Base-by-base conservation (phyloP, 2,329 filamentous ascomycete genomes). In the Fusarium heterosporum region DNA sequence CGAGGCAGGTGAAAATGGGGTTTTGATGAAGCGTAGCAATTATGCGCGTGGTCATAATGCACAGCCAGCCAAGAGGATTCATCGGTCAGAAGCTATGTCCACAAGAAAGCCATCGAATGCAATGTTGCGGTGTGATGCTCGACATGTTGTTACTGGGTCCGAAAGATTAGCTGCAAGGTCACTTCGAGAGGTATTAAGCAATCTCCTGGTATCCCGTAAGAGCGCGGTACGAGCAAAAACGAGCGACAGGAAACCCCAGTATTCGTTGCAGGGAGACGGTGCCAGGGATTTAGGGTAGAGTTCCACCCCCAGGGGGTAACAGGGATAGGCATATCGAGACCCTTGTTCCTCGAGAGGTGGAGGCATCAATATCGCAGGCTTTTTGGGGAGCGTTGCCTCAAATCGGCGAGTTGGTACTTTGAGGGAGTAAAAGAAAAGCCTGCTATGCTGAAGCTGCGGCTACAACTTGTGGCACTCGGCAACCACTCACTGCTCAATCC, bases 111-210 rank as follows among this genome's bases (percentile, higher is more conserved):
- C 22, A 22, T 22, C 22, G 6, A 22, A 22, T 22, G 4, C 22
- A 22, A 22, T 6, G 6, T 17, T 61, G 22, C 17, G 29, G 34
- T 34, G 40, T 17, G 6, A 22, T 29, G 11, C 8, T 17, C 12
- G 16, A 16, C 16, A 14, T 59, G 46, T 13, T 19, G 22, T 40
- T 16, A 40, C 29, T 34, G 34, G 32, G 34, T 16, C 32, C 19
- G 19, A 43, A 49, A 58, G 26, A 51, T 57, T 58, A 66, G 60
- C 55, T 48, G 48, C 45, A 43, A 53, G 39, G 34, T 13, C 55
- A 68, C 39, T 48, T 52, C 32, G 62, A 30, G 45, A 46, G 29
- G 47, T 29, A n/a, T 22, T 34, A n/a, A 38, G 46, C 26, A 62
- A 51, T 39, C 14, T 28, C 43, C 51, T 40, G 25, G 28, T n/a